Base-by-base conservation (phyloP, 2,329 filamentous ascomycete species). In the Neofusicoccum kwambonambiense region DNA sequence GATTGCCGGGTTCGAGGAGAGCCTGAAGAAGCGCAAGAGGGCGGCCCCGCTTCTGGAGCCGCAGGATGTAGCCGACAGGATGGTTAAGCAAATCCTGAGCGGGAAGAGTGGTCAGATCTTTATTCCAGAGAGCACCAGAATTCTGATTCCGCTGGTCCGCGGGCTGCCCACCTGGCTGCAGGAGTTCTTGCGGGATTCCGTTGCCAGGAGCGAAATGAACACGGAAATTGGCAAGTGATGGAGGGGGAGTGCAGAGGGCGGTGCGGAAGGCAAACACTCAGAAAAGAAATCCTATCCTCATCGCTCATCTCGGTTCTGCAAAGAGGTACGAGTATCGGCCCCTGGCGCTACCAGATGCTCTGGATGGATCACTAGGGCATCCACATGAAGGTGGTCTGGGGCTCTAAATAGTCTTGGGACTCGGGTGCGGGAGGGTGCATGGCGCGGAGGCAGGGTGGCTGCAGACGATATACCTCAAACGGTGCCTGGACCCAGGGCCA, bases 101-200 rank as follows among this genome's bases (percentile, higher is more conserved):
- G 72, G 64, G 13, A 64, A 65, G 47, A 72, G 72, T 45, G 73
- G 73, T 3, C 62, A 70, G 15, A 19, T 75, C 1, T 65, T 65
- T 56, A 69, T 75, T 2, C 73, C 73, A 5, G 56, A 64, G 42
- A 65, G 49, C 7, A 19, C 57, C 45, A 68, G 2, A 69, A 45
- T 57, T 76, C 11, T 67, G 2, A 71, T 75, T 4, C 71, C 70
- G 8, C 67, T 84, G 42, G 68, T 71, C 41, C 58, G 71, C 27
- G 65, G 61, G 22, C 71, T 67, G 67, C 72, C 72, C 2, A 22
- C 67, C 22, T 75, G 71, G 73, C 45, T 68, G 49, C 71, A 73
- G 64, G 73, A 75, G 62, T 13, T 56, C 2, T 4, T 75, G 1
- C 65, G 76, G 60, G 68, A 64, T 54, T 37, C 56, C 4, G 31